Evolutionary conservation across 2,329 filamentous ascomycete species (phyloP).

Genomic region (Trichoderma citrinoviride): DNA sequence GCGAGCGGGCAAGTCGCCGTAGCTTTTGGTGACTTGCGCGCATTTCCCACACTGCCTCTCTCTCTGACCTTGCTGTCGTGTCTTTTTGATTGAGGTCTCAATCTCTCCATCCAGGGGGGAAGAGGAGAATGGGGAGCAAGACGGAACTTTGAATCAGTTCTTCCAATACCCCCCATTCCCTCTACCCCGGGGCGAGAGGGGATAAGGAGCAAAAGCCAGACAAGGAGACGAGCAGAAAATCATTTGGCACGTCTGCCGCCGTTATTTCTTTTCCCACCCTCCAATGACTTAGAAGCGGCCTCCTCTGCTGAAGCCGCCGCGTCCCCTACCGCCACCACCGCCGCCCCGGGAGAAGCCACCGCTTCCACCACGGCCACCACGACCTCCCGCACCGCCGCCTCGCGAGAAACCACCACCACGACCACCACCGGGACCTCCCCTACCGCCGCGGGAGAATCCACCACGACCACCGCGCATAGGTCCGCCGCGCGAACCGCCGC

Average conservation of each 20-base stretch:
- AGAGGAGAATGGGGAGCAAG: too few species aligned
- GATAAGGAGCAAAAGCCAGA: too few species aligned
- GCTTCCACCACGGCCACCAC: constrained; percentile 35
- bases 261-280: not conserved
- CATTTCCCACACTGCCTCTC: not conserved
- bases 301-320: constrained; percentile 34
- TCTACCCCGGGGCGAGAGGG: too few species aligned
- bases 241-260: not conserved
- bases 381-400: constrained; percentile 35
- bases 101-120: not conserved
- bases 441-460: constrained; percentile 34
- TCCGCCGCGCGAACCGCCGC: constrained; percentile 43
- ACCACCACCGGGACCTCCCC: constrained; percentile 40
- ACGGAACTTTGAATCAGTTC: too few species aligned
- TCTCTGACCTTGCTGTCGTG: not conserved
- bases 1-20: not conserved
- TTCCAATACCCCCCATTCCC: too few species aligned
- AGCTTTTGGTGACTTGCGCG: not conserved
- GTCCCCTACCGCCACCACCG: constrained; percentile 28
- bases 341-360: constrained; percentile 36
- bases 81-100: not conserved
- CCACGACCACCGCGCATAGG: constrained; percentile 37
- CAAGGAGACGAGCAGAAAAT: not conserved
- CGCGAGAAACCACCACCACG: constrained; percentile 37
- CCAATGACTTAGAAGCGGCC: constrained; percentile 9